Evolutionary conservation across 1,139 yeast genomes (phyloP).

Genomic region (Citeromyces siamensis): DNA sequence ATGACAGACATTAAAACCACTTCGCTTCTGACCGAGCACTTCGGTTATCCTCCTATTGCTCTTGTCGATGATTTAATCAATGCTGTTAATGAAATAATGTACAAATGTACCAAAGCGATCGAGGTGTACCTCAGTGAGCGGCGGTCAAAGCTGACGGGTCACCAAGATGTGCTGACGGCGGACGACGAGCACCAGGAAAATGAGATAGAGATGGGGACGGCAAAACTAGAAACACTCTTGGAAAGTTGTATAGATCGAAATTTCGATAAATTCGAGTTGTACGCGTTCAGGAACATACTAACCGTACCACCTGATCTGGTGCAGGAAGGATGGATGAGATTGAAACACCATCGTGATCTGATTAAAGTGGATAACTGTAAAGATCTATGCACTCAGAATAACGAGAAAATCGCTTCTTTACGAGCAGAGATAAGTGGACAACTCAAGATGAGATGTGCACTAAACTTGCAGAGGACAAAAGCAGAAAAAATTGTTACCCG

Average conservation of each 20-base stretch:
- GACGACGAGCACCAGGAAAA: constrained; percentile 13
- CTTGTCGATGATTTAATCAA: constrained; percentile 83
- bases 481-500: not conserved
- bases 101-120: constrained; percentile 72
- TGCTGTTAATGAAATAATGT: constrained; percentile 76
- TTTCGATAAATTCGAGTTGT: constrained; percentile 80
- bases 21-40: constrained; percentile 68
- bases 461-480: constrained; percentile 10
- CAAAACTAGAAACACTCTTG: constrained; percentile 64
- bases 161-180: constrained; percentile 15
- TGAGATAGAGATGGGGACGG: constrained; percentile 69
- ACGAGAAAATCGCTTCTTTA: constrained; percentile 12
- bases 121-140: constrained; percentile 45
- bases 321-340: constrained; percentile 50
- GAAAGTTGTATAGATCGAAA: constrained; percentile 74
- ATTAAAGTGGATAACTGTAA: constrained; percentile 16
- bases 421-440: constrained; percentile 22
- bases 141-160: constrained; percentile 15
- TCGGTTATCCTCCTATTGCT: constrained; percentile 81
- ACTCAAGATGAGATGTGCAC: constrained; percentile 17
- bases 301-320: constrained; percentile 60
- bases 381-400: constrained; percentile 22
- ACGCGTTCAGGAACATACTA: constrained; percentile 66
- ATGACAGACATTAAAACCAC: constrained; percentile 30
- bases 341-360: constrained; percentile 58